phyloP scores from a whole-genome alignment of 768 basidiomycete genomes.

The Asterophora lycoperdoides region DNA sequence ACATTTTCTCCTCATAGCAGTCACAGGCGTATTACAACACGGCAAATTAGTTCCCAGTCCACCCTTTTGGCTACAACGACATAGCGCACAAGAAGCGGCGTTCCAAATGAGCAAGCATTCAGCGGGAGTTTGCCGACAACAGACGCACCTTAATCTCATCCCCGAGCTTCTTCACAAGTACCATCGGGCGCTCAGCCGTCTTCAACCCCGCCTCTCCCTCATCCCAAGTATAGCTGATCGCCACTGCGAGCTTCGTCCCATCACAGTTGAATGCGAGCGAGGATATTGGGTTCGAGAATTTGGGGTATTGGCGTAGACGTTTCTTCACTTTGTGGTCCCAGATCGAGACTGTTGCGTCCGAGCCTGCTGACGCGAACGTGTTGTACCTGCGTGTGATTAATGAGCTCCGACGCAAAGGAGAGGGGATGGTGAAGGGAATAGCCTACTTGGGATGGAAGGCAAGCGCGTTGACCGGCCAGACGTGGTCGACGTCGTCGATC shows the following conservation, averaged over 20 bases:
- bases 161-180: conserved; percentile 61
- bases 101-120: neutral
- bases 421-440: conserved; percentile 3
- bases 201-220: conserved; percentile 73
- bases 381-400: conserved; percentile 54
- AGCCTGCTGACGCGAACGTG: conserved; percentile 94
- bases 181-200: conserved; percentile 54
- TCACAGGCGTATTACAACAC: neutral
- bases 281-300: conserved; percentile 71
- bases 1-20: too few species aligned
- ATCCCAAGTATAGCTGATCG: conserved; percentile 87
- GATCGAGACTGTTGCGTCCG: conserved; percentile 89
- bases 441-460: conserved; percentile 87
- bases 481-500: conserved; percentile 87
- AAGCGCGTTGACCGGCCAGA: conserved; percentile 94
- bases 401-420: neutral
- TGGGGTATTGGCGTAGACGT: conserved; percentile 84
- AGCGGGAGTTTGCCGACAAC: neutral
- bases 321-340: conserved; percentile 99
- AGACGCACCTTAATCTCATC: conserved; percentile 69
- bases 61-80: conserved; percentile 15
- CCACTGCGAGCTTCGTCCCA: conserved; percentile 79
- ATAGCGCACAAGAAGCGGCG: neutral
- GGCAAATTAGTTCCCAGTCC: conserved; percentile 14
- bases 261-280: conserved; percentile 80